phyloP scores from a whole-genome alignment of 1,284 basidiomycete genomes.

The Gomphus bonarii region DNA sequence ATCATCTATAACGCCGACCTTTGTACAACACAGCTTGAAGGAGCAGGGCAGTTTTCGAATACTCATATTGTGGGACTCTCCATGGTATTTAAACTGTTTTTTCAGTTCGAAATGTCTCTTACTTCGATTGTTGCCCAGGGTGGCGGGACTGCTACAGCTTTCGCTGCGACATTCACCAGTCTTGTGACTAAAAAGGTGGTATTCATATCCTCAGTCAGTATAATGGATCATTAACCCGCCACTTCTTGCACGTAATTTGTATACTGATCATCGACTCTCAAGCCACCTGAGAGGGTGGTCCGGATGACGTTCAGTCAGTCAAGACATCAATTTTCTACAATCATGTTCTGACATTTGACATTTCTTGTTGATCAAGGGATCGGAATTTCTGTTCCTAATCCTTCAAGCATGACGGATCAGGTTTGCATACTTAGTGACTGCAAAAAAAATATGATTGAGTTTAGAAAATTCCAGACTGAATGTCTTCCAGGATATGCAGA shows the following conservation, averaged over 20 bases:
- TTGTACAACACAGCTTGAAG: too few relatives aligned
- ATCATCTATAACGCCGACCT: too few relatives aligned
- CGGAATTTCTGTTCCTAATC: neutral
- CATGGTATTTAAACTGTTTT: too few relatives aligned
- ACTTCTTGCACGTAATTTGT: neutral
- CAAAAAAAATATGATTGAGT: constrained; percentile 22
- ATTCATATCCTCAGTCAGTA: too few relatives aligned
- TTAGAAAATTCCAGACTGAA: constrained; percentile 63
- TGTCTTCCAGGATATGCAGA: constrained; percentile 61
- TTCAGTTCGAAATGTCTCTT: too few relatives aligned
- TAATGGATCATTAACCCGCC: too few relatives aligned
- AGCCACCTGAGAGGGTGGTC: neutral
- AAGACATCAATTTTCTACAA: neutral
- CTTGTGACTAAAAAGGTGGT: too few relatives aligned
- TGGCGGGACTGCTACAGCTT: too few relatives aligned
- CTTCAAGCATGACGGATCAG: neutral
- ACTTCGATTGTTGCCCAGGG: too few relatives aligned
- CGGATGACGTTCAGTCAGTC: neutral
- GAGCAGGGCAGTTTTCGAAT: too few relatives aligned
- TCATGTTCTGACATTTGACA: neutral
- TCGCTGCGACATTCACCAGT: too few relatives aligned
- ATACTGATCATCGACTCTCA: neutral
- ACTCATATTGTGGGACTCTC: too few relatives aligned
- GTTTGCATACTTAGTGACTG: neutral
- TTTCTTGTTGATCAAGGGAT: neutral